These are phyloP conservation scores for Hypoxylon crocopeplum DNA, from an alignment of 495 filamentous ascomycete genomes.

Conservation along the genomic window DNA sequence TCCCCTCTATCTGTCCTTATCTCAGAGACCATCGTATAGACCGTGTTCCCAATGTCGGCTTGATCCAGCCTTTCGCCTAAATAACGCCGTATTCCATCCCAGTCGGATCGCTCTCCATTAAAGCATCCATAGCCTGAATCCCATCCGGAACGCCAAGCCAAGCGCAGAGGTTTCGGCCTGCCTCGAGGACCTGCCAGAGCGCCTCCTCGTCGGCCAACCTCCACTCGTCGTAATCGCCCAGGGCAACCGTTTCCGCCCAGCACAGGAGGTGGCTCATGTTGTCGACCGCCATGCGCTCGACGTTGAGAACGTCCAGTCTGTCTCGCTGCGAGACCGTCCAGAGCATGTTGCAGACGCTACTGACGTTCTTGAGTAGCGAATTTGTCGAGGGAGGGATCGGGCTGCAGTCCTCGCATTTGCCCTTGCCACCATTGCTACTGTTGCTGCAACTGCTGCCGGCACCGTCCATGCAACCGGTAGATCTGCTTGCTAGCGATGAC, in stretches of 20 bases:
- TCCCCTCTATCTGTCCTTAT: no score
- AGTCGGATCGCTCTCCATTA: not conserved
- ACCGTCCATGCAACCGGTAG: not conserved
- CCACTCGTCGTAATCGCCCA: constrained; percentile 31
- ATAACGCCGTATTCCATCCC: not conserved
- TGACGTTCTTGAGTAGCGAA: constrained; percentile 39
- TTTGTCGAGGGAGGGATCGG: constrained; percentile 1
- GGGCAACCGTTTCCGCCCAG: constrained; percentile 39
- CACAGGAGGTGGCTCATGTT: constrained; percentile 34
- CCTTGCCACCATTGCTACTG: not conserved
- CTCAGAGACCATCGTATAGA: no score
- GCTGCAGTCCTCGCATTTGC: not conserved
- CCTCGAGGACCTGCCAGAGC: constrained; percentile 9
- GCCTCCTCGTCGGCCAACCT: constrained; percentile 3
- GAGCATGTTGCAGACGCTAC: constrained; percentile 39
- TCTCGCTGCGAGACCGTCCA: constrained; percentile 33
- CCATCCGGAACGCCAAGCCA: constrained; percentile 23
- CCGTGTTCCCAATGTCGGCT: no score
- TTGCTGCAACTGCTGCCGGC: not conserved
- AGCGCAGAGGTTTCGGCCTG: constrained; percentile 17
- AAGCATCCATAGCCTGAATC: constrained; percentile 1
- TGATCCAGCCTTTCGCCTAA: not conserved
- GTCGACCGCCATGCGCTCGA: constrained; percentile 27
- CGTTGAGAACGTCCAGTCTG: constrained; percentile 21
- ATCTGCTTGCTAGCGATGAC: not conserved